These are phyloP conservation scores for Mycoemilia scoparia DNA, from an alignment of 192 early-diverging fungal species.

Conservation along the genomic window DNA sequence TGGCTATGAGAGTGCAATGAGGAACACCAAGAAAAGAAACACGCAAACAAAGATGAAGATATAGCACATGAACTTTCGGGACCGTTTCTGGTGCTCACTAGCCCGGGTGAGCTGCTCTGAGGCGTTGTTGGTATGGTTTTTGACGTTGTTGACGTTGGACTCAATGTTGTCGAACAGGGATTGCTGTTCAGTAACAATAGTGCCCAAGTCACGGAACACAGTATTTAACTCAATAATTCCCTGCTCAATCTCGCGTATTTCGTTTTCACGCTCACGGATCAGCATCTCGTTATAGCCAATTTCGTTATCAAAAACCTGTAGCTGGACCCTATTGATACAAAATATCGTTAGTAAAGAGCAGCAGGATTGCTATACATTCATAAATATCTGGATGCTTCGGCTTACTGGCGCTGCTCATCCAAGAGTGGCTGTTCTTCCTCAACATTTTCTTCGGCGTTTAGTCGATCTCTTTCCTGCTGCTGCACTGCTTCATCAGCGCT, in stretches of 20 bases:
- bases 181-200: slow-evolving; percentile 94
- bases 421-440: slow-evolving; percentile 13
- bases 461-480: slow-evolving; percentile 1
- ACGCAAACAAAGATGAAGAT: slow-evolving; percentile 57
- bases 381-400: slow-evolving; percentile 6
- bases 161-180: slow-evolving; percentile 89
- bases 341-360: slow-evolving; percentile 1
- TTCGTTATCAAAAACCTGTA: slow-evolving; percentile 72
- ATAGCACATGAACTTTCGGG: slow-evolving; percentile 70
- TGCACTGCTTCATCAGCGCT: slow-evolving; percentile 36
- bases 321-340: too few relatives aligned
- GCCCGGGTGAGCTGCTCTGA: slow-evolving; percentile 66
- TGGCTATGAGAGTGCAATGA: slow-evolving; percentile 30
- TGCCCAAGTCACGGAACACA: slow-evolving; percentile 89
- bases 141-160: slow-evolving; percentile 72
- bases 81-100: slow-evolving; percentile 51
- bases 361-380: slow-evolving; percentile 3
- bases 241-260: slow-evolving; percentile 80
- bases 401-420: slow-evolving; percentile 1
- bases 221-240: slow-evolving; percentile 91
- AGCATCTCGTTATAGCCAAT: slow-evolving; percentile 86
- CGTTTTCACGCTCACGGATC: slow-evolving; percentile 85
- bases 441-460: slow-evolving; percentile 6
- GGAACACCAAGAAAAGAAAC: slow-evolving; percentile 37
- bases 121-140: slow-evolving; percentile 59